Evolutionary conservation across 2,329 filamentous ascomycete species (phyloP), one percentile per base, ranked within the genome.

Genomic region (Curvularia spicifera): DNA sequence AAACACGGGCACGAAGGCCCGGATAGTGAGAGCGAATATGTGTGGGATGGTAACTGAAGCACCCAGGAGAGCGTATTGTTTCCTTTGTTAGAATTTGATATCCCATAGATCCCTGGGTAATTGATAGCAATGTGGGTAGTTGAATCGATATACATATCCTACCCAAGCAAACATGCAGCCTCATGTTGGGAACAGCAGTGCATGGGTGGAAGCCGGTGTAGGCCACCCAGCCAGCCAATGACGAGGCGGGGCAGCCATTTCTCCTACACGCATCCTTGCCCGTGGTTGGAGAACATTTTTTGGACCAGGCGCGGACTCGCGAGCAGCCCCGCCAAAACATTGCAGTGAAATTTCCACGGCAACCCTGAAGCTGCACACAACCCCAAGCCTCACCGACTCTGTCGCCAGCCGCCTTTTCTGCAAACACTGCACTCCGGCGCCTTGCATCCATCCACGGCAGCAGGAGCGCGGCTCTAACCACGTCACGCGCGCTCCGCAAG

Each of bases 301-400:
- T 56, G 56, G 45, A 53, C 48, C 50, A 43, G 51, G 53, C 57
- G 48, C 59, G 49, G 58, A 52, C 48, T 61, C 44, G 59, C 59
- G 56, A 59, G 56, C 53, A 60, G 54, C 61, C 59, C 61, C 61
- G 55, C 61, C 61, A 64, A 64, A 64, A 64, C 59, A 59, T 55
- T 50, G 50, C 49, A 58, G 52, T 53, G 51, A 58, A 61, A 59
- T 63, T 64, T 61, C 61, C 52, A 61, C 58, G 48, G 59, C 59
- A 57, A 64, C 61, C 43, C 58, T 48, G 15, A 33, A 46, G 35
- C 49, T 44, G 22, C 45, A 58, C 56, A 40, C 56, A 45, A 42
- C 44, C 46, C 44, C 22, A n/a, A 39, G 20, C 20, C 33, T 33
- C 47, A 31, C 43, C 18, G 44, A 48, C 35, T 31, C 50, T 53